phyloP scores from a whole-genome alignment of 139 green algal species.

The Chlorella sp. region DNA sequence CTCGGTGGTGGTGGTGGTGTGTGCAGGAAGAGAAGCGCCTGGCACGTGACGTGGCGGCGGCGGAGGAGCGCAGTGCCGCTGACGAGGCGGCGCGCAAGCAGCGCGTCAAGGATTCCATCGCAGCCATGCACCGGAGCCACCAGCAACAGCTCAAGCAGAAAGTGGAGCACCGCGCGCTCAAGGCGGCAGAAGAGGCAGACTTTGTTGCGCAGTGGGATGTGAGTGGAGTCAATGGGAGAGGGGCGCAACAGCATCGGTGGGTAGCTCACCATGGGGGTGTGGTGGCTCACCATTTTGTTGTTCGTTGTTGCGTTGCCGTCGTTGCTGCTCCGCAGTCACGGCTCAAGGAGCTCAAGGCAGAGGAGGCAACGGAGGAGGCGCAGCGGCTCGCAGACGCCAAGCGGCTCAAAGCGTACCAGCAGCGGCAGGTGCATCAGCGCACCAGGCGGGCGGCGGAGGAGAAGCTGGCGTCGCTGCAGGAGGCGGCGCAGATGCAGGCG shows the following conservation, averaged over 20 bases:
- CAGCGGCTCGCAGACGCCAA: conserved; percentile 8
- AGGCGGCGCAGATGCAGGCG: conserved; percentile 26
- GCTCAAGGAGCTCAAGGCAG: conserved; percentile 40
- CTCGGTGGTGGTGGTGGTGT: not conserved
- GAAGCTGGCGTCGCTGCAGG: conserved; percentile 46
- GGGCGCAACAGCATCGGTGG: too few species aligned
- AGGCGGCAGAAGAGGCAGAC: conserved; percentile 23
- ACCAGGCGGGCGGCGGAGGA: conserved; percentile 30
- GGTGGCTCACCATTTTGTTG: too few species aligned
- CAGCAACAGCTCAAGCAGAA: conserved; percentile 35
- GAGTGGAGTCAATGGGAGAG: too few species aligned
- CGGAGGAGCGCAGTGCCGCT: conserved; percentile 8
- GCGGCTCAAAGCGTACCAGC: conserved; percentile 34
- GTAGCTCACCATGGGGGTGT: too few species aligned
- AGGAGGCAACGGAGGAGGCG: conserved; percentile 36
- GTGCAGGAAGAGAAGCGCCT: conserved; percentile 23
- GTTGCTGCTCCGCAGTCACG: conserved; percentile 14
- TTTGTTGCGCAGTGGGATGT: conserved; percentile 37
- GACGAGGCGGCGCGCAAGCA: conserved; percentile 22
- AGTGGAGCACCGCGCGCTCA: not conserved
- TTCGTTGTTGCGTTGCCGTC: too few species aligned
- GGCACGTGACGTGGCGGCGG: conserved; percentile 22
- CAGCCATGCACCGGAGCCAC: conserved; percentile 21
- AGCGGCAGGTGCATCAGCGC: conserved; percentile 42
- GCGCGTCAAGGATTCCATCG: conserved; percentile 3